phyloP scores from a whole-genome alignment of 2,329 filamentous ascomycete genomes.

The Helminthosporium solani region DNA sequence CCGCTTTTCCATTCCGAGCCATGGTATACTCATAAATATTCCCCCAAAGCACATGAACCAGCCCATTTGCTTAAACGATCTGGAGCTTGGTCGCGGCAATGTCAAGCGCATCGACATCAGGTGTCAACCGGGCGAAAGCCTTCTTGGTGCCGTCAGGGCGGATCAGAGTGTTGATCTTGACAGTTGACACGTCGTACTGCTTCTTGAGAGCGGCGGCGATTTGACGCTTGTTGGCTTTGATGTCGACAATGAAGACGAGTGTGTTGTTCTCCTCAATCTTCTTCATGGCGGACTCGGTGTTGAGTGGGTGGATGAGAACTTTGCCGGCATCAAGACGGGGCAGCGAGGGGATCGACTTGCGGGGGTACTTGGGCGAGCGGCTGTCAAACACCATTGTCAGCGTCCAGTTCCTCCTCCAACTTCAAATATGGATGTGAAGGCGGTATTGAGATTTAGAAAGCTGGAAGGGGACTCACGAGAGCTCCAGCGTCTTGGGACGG shows the following conservation, averaged over 20 bases:
- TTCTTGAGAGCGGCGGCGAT: slow-evolving; percentile 98
- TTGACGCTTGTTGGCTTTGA: slow-evolving; percentile 95
- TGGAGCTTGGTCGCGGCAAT: slow-evolving; percentile 98
- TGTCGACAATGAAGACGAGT: slow-evolving; percentile 93
- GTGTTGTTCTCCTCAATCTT: slow-evolving; percentile 99
- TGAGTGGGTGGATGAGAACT: slow-evolving; percentile 94
- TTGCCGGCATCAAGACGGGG: slow-evolving; percentile 96
- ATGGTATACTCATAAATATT: slow-evolving; percentile 32
- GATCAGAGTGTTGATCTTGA: slow-evolving; percentile 99
- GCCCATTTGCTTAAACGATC: slow-evolving; percentile 71
- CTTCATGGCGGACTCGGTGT: slow-evolving; percentile 99
- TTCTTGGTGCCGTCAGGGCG: slow-evolving; percentile 98
- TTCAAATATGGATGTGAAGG: no score
- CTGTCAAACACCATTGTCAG: slow-evolving; percentile 7
- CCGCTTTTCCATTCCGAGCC: slow-evolving; percentile 33
- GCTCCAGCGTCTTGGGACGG: slow-evolving; percentile 92
- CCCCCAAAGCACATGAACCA: slow-evolving; percentile 23
- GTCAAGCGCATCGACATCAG: slow-evolving; percentile 97
- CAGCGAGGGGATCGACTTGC: slow-evolving; percentile 87
- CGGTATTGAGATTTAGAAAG: no score
- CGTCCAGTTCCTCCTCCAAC: neutral
- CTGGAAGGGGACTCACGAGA: slow-evolving; percentile 53
- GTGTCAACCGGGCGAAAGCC: slow-evolving; percentile 92
- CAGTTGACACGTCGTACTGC: slow-evolving; percentile 95
- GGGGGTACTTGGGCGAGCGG: slow-evolving; percentile 90